Evolutionary conservation across 176 grass and related monocot species (phyloP).

Genomic region (Alopecurus myosuroides): DNA sequence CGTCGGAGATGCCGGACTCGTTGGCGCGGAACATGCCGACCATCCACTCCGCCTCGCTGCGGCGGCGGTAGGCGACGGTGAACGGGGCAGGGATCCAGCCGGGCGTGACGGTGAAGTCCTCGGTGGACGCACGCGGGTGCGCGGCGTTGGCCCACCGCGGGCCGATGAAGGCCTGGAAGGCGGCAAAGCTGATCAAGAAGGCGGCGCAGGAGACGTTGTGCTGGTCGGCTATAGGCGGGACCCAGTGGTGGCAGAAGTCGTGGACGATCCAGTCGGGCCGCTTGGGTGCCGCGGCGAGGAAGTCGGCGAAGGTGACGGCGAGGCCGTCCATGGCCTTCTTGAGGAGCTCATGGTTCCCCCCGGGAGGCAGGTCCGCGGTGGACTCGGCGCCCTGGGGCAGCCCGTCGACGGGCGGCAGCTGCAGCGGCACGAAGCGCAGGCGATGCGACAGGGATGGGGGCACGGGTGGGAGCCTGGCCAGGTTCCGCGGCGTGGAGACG

Average conservation of each 20-base stretch:
- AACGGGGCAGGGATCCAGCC: slow-evolving; percentile 25
- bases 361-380: slow-evolving; percentile 19
- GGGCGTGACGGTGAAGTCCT: slow-evolving; percentile 36
- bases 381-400: slow-evolving; percentile 21
- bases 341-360: slow-evolving; percentile 6
- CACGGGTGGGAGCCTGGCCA: slow-evolving; percentile 25
- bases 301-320: neutral
- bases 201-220: neutral
- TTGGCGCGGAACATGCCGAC: neutral
- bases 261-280: slow-evolving; percentile 37
- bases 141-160: neutral
- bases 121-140: neutral
- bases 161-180: slow-evolving; percentile 3
- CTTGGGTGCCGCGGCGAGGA: neutral
- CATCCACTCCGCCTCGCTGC: slow-evolving; percentile 3
- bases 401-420: neutral
- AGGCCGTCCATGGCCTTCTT: slow-evolving; percentile 39
- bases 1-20: slow-evolving; percentile 12
- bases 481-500: slow-evolving; percentile 50
- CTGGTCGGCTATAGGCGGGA: slow-evolving; percentile 17
- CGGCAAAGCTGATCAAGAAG: neutral
- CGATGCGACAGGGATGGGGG: neutral
- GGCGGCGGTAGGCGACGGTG: slow-evolving; percentile 6
- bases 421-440: slow-evolving; percentile 19
- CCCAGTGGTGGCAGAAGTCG: slow-evolving; percentile 44